A percentile compares a stretch with the other conserved stretches of the same genome.
Conservation (phyloP, 495 filamentous ascomycete genomes). For the Aspergillus kassunensis region DNA sequence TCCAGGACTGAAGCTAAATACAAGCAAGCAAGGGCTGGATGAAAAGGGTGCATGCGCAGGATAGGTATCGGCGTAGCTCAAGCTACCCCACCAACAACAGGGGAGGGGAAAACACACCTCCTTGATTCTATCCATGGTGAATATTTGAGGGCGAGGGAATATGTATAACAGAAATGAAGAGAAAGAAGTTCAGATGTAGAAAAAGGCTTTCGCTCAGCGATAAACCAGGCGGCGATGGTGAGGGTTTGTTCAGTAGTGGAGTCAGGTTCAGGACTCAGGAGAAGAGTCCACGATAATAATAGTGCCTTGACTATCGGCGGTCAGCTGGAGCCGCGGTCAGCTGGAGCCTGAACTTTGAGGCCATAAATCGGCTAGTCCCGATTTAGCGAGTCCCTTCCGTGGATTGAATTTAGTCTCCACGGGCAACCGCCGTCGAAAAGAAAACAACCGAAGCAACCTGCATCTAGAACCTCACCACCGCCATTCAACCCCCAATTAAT, state of each 20-base stretch:
- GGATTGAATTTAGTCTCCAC: conserved; percentile 40
- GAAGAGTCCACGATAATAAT: conserved; percentile 12
- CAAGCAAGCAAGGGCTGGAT: conserved; percentile 4
- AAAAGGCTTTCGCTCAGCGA: conserved; percentile 45
- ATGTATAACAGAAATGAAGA: conserved; percentile 31
- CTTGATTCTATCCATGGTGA: conserved; percentile 66
- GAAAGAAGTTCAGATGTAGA: not conserved
- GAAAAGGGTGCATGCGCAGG: conserved; percentile 22
- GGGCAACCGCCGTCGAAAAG: conserved; percentile 38
- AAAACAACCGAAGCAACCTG: conserved; percentile 19
- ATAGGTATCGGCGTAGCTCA: conserved; percentile 23
- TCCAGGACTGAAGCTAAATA: conserved; percentile 13
- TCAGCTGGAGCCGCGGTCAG: too few relatives aligned
- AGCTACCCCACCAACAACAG: conserved; percentile 46
- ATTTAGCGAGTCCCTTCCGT: conserved; percentile 3
- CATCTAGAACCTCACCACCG: conserved; percentile 25
- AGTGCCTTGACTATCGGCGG: conserved; percentile 43
- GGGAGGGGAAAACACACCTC: conserved; percentile 56
- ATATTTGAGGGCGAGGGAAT: conserved; percentile 18
- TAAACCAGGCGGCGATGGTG: conserved; percentile 27
- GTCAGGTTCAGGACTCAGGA: conserved; percentile 18
- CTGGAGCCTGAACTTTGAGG: conserved; percentile 7
- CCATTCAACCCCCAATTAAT: conserved; percentile 5
- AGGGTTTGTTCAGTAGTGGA: conserved; percentile 11
- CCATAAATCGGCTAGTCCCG: not conserved